phyloP scores from a whole-genome alignment of 305 asterid species.

The Withania somnifera region DNA sequence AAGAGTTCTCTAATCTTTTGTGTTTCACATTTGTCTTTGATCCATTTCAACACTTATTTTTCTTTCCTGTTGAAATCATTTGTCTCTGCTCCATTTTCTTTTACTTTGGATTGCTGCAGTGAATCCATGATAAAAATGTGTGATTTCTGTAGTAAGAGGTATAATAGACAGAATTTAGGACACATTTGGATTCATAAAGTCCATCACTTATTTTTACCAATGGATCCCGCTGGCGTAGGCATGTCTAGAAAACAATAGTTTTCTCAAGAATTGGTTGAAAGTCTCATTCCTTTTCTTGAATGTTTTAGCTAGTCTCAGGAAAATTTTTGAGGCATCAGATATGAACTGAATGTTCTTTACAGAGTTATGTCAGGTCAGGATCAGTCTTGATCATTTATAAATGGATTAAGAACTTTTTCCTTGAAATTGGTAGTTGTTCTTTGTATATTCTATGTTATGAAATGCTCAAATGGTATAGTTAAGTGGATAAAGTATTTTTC shows the following conservation, averaged over 20 bases:
- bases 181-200: background rate
- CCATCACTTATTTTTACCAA: background rate
- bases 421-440: background rate
- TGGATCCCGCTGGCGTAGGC: background rate
- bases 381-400: background rate
- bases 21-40: no score
- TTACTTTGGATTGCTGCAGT: background rate
- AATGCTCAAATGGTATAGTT: background rate
- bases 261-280: background rate
- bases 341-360: background rate
- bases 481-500: background rate
- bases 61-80: background rate
- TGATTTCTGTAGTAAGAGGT: background rate
- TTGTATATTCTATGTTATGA: background rate
- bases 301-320: no score
- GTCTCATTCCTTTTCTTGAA: background rate
- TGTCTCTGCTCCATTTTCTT: background rate
- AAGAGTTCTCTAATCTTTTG: no score
- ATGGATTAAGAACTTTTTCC: background rate
- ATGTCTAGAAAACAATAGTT: background rate
- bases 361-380: background rate
- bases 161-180: background rate
- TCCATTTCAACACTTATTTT: background rate
- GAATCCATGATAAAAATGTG: background rate
- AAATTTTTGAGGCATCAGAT: no score